Percentiles rank a stretch among this genome's conserved stretches.
phyloP scores from a whole-genome alignment of 2,329 filamentous ascomycete species.

The Zymoseptoria brevis region DNA sequence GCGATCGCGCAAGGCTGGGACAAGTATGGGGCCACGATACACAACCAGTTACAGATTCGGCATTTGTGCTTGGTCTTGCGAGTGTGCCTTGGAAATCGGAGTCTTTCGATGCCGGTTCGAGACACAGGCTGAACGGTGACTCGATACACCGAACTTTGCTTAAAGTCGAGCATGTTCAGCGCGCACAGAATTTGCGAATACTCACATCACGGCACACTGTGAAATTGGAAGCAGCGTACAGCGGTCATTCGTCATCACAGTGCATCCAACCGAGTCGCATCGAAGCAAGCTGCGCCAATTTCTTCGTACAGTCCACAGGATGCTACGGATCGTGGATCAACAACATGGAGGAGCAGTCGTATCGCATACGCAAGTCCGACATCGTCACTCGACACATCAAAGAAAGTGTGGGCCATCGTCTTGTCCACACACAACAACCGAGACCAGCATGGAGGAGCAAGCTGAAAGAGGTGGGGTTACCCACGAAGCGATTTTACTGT shows the following conservation, averaged over 20 bases:
- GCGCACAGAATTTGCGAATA: not conserved
- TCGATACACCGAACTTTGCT: not conserved
- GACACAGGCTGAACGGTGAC: not conserved
- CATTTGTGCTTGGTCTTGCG: not conserved
- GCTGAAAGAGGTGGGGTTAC: not conserved
- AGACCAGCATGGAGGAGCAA: not conserved
- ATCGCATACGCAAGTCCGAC: not conserved
- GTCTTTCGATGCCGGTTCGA: not conserved
- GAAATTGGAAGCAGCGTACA: no score
- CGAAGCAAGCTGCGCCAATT: no score
- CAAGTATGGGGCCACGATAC: not conserved
- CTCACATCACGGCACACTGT: no score
- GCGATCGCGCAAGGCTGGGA: not conserved
- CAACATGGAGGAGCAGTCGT: not conserved
- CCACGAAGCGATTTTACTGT: not conserved
- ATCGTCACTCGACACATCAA: not conserved
- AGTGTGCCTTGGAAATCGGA: not conserved
- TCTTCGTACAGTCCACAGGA: no score
- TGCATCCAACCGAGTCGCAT: no score
- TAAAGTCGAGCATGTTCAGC: not conserved
- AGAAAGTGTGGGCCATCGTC: not conserved
- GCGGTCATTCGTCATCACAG: no score
- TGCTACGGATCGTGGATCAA: no score
- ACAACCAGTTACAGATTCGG: not conserved
- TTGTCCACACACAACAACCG: not conserved